Evolutionary conservation across 2,329 filamentous ascomycete genomes (phyloP).

Genomic region (Sporothrix schenckii): DNA sequence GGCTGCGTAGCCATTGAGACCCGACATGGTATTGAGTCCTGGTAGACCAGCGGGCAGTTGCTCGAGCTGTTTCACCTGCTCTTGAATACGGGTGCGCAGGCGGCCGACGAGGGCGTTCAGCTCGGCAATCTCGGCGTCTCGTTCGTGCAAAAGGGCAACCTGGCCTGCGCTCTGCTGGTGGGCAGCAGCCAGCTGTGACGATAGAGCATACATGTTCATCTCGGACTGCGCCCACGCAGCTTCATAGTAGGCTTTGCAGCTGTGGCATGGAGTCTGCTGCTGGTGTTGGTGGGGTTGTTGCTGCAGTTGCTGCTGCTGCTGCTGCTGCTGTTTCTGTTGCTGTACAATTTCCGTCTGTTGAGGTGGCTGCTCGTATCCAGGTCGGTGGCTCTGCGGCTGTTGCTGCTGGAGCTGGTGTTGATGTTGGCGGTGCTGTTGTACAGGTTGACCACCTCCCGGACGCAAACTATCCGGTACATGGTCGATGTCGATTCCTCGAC

Average conservation of each 20-base stretch:
- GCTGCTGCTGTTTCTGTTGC: not conserved
- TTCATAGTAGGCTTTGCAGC: constrained; percentile 12
- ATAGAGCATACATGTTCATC: constrained; percentile 1
- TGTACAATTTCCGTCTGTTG: not conserved
- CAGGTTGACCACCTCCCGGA: not conserved
- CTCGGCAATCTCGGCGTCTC: constrained; percentile 26
- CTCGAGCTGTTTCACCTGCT: constrained; percentile 28
- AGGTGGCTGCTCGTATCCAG: not conserved
- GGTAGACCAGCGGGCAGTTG: constrained; percentile 4
- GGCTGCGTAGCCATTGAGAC: not conserved
- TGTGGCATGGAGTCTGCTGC: constrained; percentile 5
- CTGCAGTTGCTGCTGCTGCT: not conserved
- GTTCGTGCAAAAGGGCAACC: constrained; percentile 23
- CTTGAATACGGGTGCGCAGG: constrained; percentile 29
- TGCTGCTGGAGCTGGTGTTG: not conserved
- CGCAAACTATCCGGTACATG: not conserved
- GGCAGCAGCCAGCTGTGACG: constrained; percentile 10
- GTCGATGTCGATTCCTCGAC: not conserved
- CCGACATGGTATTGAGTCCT: not conserved
- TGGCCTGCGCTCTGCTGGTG: constrained; percentile 22
- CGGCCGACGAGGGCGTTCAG: constrained; percentile 24
- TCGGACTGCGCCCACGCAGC: constrained; percentile 18
- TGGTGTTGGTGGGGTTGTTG: constrained; percentile 1
- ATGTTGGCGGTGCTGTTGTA: not conserved
- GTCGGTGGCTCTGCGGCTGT: not conserved